These are phyloP conservation scores for Apodospora peruviana DNA, from an alignment of 495 filamentous ascomycete genomes.

Conservation along the genomic window DNA sequence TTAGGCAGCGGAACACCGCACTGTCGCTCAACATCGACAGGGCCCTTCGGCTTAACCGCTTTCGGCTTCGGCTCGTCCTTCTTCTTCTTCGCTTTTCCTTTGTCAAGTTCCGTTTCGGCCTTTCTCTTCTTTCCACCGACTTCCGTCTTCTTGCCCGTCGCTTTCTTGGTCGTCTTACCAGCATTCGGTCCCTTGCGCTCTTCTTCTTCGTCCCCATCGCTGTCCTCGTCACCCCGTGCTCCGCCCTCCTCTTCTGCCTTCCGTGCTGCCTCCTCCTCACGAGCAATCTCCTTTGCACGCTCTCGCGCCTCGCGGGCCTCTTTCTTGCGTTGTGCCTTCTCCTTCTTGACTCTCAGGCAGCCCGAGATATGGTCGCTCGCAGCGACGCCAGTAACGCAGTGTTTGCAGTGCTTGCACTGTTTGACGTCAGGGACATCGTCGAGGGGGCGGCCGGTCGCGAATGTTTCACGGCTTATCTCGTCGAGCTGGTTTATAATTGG, in stretches of 20 bases:
- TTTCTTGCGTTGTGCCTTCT: conserved; percentile 72
- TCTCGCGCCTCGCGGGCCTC: conserved; percentile 70
- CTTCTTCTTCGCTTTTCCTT: conserved; percentile 83
- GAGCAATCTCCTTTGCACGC: conserved; percentile 52
- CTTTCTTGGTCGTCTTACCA: conserved; percentile 66
- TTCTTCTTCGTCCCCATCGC: conserved; percentile 45
- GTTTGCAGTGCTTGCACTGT: conserved; percentile 81
- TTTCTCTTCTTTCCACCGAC: conserved; percentile 75
- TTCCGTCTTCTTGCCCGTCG: conserved; percentile 60
- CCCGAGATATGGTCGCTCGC: conserved; percentile 60
- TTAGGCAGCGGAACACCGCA: conserved; percentile 83
- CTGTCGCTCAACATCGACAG: conserved; percentile 95
- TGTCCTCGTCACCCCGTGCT: conserved; percentile 64
- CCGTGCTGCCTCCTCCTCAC: conserved; percentile 50
- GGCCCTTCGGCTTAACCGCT: conserved; percentile 79
- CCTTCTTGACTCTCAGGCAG: conserved; percentile 69
- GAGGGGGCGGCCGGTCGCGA: conserved; percentile 67
- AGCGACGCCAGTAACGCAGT: conserved; percentile 56
- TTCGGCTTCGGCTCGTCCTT: conserved; percentile 95
- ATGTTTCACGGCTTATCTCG: conserved; percentile 60
- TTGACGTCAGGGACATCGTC: conserved; percentile 61
- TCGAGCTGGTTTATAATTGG: conserved; percentile 70
- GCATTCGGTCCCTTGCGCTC: conserved; percentile 31
- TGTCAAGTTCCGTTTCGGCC: conserved; percentile 69
- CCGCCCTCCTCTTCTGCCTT: conserved; percentile 49